Base-by-base conservation (phyloP, 1,284 basidiomycete species). In the Farysia itapuensis region DNA sequence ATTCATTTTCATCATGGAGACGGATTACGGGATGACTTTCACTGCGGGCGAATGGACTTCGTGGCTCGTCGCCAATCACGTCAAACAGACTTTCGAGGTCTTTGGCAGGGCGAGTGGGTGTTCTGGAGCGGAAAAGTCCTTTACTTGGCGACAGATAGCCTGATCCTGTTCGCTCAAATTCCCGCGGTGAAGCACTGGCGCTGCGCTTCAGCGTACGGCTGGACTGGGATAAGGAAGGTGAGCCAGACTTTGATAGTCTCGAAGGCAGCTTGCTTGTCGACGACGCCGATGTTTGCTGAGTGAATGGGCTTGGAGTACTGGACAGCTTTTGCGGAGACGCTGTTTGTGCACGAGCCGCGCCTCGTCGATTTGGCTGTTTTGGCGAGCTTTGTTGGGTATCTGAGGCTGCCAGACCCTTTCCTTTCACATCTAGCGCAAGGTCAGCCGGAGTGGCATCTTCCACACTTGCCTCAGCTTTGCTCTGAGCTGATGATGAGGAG, bases 71-170 rank as follows among this genome's bases (percentile, higher is more conserved):
- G 24, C 48, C 39, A 39, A 60, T 60, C 31, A 44, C 42, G 28
- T 60, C 57, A 32, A 60, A 60, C 15, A 60, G 46, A 28, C 46
- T 46, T 21, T 41, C 26, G 26, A 60, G 50, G 15, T 60, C 57
- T 31, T 60, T 46, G 9, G 57, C 50, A 18, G 57, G 57, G 5
- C 50, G 39, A 11, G 57, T 50, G 0, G 57, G 57, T 4, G 57
- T 60, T 18, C 45, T 46, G 7, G 57, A 49, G 4, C 39, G 45
- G 16, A 50, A 49, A 3, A 20, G 26, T 13, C 56, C 22, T 34
- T 59, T 59, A 45, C 14, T 48, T 11, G 56, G 45, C 12, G 56
- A 48, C 4, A 39, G n/a, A n/a, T n/a, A n/a, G n/a, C n/a, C n/a
- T n/a, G n/a, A n/a, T n/a, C n/a, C n/a, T n/a, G n/a, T n/a, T n/a